Conservation (phyloP, 257 asterid species). For the Plantago major region DNA sequence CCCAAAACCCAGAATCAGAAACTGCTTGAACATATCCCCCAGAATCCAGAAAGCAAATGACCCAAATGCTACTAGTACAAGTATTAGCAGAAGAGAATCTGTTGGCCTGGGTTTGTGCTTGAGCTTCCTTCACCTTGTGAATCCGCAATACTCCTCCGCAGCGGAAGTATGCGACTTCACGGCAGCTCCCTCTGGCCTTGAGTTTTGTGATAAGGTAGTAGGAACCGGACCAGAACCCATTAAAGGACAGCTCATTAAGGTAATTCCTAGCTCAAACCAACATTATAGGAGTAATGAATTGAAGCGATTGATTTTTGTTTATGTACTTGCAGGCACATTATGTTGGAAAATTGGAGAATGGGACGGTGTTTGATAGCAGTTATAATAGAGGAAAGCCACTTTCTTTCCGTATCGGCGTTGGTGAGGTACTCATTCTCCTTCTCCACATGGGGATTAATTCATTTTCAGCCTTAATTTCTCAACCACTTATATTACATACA, state of each 20-base stretch:
- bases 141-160: constrained; percentile 25
- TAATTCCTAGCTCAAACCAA: too few relatives aligned
- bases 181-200: constrained; percentile 45
- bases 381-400: constrained; percentile 91
- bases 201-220: constrained; percentile 40
- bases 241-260: constrained; percentile 56
- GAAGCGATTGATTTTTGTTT: too few relatives aligned
- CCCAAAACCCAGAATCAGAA: too few relatives aligned
- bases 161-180: constrained; percentile 36
- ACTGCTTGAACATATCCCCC: too few relatives aligned
- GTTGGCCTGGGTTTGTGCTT: constrained; percentile 32
- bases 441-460: too few relatives aligned
- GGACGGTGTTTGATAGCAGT: constrained; percentile 92
- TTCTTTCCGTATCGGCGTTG: constrained; percentile 79
- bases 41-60: too few relatives aligned
- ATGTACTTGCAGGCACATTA: constrained; percentile 98
- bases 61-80: background rate
- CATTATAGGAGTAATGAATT: too few relatives aligned
- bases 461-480: too few relatives aligned
- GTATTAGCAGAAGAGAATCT: constrained; percentile 38
- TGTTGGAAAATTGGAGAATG: constrained; percentile 66
- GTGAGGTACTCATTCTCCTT: constrained; percentile 73
- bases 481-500: too few relatives aligned
- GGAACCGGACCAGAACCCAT: constrained; percentile 41
- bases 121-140: constrained; percentile 27